A percentile compares a stretch with the other conserved stretches of the same genome.
Conservation (phyloP, 306 rosid genomes). For the Prosopis cineraria region DNA sequence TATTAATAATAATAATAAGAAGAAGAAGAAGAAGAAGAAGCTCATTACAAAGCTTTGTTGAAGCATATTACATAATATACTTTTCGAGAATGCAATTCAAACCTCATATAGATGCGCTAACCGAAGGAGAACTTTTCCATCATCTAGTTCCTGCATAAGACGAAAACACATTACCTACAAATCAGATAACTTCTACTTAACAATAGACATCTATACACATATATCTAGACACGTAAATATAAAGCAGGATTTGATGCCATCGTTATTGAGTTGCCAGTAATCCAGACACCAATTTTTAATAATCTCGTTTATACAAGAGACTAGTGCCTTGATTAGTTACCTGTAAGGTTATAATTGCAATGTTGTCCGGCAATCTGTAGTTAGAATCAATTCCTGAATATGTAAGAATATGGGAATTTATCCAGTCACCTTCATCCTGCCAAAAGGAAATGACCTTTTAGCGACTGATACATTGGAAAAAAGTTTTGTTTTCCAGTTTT, state of each 20-base stretch:
- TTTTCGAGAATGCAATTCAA: constrained; percentile 16
- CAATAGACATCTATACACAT: background rate
- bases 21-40: background rate
- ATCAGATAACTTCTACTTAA: constrained; percentile 3
- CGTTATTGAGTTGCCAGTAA: constrained; percentile 1
- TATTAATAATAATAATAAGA: background rate
- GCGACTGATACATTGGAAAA: constrained; percentile 15
- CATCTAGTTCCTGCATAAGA: constrained; percentile 64
- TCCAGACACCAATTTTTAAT: constrained; percentile 3
- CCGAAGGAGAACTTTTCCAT: constrained; percentile 69
- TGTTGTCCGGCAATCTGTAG: constrained; percentile 67
- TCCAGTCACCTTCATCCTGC: constrained; percentile 74
- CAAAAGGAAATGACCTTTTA: constrained; percentile 29
- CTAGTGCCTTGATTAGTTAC: constrained; percentile 37
- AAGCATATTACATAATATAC: constrained; percentile 2
- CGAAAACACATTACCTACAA: constrained; percentile 10
- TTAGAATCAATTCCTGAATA: constrained; percentile 64
- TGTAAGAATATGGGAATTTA: constrained; percentile 52
- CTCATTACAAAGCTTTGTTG: background rate
- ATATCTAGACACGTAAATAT: background rate
- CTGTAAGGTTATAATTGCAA: constrained; percentile 72
- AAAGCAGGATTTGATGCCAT: constrained; percentile 3
- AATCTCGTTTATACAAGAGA: constrained; percentile 1
- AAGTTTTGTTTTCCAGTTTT: constrained; percentile 24
- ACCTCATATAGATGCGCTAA: constrained; percentile 87